Conservation (phyloP, 257 asterid genomes). For the Solanum dulcamara region DNA sequence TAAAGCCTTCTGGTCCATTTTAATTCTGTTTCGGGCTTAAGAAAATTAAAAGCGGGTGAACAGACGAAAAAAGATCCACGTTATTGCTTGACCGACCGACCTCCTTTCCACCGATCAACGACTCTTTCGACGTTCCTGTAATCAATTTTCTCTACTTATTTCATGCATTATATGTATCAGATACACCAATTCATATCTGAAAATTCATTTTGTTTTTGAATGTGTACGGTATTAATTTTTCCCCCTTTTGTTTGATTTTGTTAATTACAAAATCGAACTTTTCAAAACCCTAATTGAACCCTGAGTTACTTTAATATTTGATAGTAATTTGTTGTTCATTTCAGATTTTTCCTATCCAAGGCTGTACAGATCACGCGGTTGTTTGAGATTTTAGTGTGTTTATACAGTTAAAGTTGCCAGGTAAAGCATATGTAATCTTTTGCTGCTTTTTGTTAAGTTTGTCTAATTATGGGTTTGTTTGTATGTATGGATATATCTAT, state of each 20-base stretch:
- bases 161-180: neutral
- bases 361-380: conserved; percentile 44
- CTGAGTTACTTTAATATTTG: conserved; percentile 22
- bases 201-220: conserved; percentile 5
- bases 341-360: conserved; percentile 28
- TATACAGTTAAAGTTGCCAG: conserved; percentile 19
- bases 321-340: conserved; percentile 22
- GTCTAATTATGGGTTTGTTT: conserved; percentile 4
- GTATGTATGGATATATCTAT: neutral
- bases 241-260: neutral
- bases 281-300: conserved; percentile 70
- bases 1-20: neutral
- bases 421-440: neutral
- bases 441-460: neutral
- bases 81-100: conserved; percentile 51
- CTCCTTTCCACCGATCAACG: conserved; percentile 30
- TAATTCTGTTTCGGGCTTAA: neutral
- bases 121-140: conserved; percentile 17
- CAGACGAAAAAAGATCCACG: conserved; percentile 8
- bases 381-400: conserved; percentile 19
- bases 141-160: neutral
- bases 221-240: neutral
- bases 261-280: neutral
- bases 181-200: conserved; percentile 3
- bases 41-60: neutral